Evolutionary conservation across 768 basidiomycete genomes (phyloP), one percentile per base, ranked within the genome.

Genomic region (Tulasnella sp.): DNA sequence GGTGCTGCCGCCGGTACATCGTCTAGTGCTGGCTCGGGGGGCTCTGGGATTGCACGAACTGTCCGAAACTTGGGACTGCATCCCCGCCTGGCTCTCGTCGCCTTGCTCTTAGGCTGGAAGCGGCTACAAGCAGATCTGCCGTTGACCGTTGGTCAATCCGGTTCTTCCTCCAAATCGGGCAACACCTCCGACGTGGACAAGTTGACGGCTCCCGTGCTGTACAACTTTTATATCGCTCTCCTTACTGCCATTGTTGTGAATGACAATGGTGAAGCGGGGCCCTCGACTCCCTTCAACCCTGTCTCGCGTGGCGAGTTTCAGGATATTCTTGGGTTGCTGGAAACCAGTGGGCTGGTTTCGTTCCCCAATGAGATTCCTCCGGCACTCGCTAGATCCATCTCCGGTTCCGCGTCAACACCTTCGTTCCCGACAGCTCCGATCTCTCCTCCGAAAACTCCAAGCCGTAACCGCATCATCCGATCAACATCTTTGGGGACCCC

Each of bases 291-390:
- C 29, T 77, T 78, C 76, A 42, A 64, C 22, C 78, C 78, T 42
- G 77, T 78, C 38, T 78, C 78, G 19, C 77, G 78, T 34, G 74
- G 67, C 69, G 78, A 78, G 71, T 78, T 78, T 34, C 64, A 78
- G 38, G 78, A 78, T 69, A 45, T 78, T 15, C 45, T 78, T 12
- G 78, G 78, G 7, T 71, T 78, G 22, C 67, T 78, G 71, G 78
- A 78, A 54, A 78, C 78, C n/a, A 54, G 52, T 31, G 78, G 77
- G 2, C 40, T 78, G 29, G 67, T 78, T 34, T 71, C 78, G 31
- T 54, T 78, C 67, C 38, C 77, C 29, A 34, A 39, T 31, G 54
- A 36, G 19, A 39, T 49, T 17, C 58, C 75, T 49, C 22, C 76
- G 12, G 76, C 67, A 14, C 38, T 76, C n/a, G 31, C 73, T 11